Conservation (phyloP, 257 asterid genomes). For the Rauvolfia tetraphylla region DNA sequence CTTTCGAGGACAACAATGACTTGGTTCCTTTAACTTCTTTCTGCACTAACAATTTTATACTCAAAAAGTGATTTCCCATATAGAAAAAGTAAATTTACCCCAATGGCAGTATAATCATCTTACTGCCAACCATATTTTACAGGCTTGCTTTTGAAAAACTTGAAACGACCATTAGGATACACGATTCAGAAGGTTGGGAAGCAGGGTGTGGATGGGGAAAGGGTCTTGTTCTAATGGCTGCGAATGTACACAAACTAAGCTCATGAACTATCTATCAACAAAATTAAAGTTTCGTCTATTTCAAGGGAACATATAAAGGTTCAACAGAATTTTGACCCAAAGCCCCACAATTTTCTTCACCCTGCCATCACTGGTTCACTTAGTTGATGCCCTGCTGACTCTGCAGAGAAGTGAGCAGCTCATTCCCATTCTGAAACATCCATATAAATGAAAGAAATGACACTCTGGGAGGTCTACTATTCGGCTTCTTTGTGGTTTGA, state of each 20-base stretch:
- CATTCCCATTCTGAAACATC: neutral
- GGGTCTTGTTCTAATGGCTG: neutral
- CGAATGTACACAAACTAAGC: constrained; percentile 6
- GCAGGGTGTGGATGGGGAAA: neutral
- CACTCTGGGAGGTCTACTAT: constrained; percentile 9
- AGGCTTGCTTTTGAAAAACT: neutral
- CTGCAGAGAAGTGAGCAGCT: neutral
- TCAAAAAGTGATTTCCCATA: neutral
- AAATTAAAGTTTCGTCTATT: constrained; percentile 12
- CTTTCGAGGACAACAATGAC: too few relatives aligned
- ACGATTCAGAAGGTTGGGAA: neutral
- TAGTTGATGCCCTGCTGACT: neutral
- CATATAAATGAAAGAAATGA: constrained; percentile 15
- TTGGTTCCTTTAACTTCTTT: too few relatives aligned
- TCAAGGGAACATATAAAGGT: neutral
- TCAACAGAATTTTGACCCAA: constrained; percentile 10
- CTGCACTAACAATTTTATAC: neutral
- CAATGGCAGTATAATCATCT: neutral
- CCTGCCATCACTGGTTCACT: constrained; percentile 4
- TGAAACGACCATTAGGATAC: neutral
- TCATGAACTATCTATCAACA: neutral
- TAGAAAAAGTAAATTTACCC: neutral
- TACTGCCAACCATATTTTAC: constrained; percentile 3
- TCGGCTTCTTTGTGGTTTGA: constrained; percentile 23
- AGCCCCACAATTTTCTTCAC: constrained; percentile 11